Base-by-base conservation (phyloP, 2,329 filamentous ascomycete species). In the Venturia carpophila region DNA sequence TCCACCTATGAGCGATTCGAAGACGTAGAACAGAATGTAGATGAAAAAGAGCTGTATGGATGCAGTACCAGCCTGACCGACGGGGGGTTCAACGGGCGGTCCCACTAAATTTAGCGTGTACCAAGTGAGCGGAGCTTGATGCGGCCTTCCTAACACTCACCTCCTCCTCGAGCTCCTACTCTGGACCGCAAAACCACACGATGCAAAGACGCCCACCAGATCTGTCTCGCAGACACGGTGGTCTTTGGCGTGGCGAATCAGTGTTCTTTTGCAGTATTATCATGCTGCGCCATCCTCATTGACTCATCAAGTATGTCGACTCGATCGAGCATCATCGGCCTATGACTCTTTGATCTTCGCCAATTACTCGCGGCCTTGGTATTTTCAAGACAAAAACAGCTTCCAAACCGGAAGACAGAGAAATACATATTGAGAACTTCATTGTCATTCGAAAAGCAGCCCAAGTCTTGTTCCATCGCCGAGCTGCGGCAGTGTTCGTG, bases 81-180 rank as follows among this genome's bases (percentile, higher is more conserved):
- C 17, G 49, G 24, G 5, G 49, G 30, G 27, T 58, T 2, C 10
- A n/a, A 37, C 15, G 27, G 52, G 52, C 1, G 30, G 52, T 30
- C n/a, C 30, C 52, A 37, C 52, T 58, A n/a, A 58, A 39, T n/a
- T 37, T 58, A 58, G 52, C 52, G 52, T 58, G 30, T 58, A 19
- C 30, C 47, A 5, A 27, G 10, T 52, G 5, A 21, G 27, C 21
- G 15, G 10, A 9, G 49, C 30, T 15, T 39, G 37, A 11, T 39
- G 11, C 5, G 37, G 37, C 6, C 11, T 11, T 39, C 11, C 11
- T 39, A n/a, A 17, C 43, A 3, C 21, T 49, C 27, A 4, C n/a
- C 21, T 9, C n/a, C 11, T 47, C n/a, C 43, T 10, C 5, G 7
- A 47, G 27, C 24, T 21, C n/a, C 19, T 3, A 7, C n/a, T 47